Conservation (phyloP, 208 protist species). For the Acanthamoeba lenticulata region DNA sequence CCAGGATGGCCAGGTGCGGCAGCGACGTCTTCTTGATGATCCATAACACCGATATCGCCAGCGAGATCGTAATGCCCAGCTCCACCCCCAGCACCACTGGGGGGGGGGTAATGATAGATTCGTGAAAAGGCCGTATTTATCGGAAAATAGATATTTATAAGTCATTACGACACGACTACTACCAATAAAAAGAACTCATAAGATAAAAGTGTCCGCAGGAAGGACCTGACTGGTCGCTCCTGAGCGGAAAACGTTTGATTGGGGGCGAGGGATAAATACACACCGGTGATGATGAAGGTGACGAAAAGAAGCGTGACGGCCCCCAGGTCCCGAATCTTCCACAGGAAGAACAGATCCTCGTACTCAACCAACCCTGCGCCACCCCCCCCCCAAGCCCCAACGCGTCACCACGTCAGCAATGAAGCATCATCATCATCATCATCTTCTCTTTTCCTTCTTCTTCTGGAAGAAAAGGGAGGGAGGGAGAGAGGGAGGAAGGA, state of each 20-base stretch:
- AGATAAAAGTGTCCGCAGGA: no score
- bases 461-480: neutral
- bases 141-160: no score
- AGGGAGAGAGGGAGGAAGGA: neutral
- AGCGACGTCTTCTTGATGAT: constrained; percentile 62
- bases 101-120: neutral
- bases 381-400: no score
- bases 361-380: constrained; percentile 32
- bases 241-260: no score
- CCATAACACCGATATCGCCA: constrained; percentile 40
- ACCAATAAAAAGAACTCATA: no score
- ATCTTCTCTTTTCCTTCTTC: no score
- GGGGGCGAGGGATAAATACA: no score
- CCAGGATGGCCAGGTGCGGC: constrained; percentile 44
- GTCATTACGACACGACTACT: no score
- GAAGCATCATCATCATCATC: no score
- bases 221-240: no score
- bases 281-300: constrained; percentile 54
- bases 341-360: constrained; percentile 59
- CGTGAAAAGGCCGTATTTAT: no score
- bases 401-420: no score
- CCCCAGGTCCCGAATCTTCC: neutral
- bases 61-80: constrained; percentile 40
- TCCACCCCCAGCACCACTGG: constrained; percentile 44
- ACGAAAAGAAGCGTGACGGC: constrained; percentile 13